Base-by-base conservation (phyloP, 1,284 basidiomycete genomes). In the Fomitiporia mediterranea region DNA sequence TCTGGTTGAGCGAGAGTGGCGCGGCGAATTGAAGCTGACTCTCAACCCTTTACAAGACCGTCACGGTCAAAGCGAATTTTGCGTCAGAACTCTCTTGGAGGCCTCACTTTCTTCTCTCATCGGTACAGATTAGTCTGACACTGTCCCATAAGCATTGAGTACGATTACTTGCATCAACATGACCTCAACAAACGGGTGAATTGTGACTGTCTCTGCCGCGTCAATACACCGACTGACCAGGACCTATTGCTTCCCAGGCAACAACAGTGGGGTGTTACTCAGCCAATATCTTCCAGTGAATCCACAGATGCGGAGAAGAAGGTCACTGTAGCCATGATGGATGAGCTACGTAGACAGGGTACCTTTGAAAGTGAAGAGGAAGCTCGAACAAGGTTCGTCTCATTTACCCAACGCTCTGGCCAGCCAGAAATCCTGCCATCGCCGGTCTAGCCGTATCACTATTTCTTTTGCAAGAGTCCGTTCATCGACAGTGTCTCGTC, bases 331-430 rank as follows among this genome's bases (percentile, higher is more conserved):
- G 87, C 88, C 35, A 78, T 95, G 61, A 89, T 93, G 87, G 86
- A 91, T 54, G 96, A 99, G 71, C 80, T 99, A 13, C 81, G 86
- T 64, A 76, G 81, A 53, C 88, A 97, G 67, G 88, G 90, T 58
- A 89, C 88, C 11, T 97, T 98, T 70, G 96, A 98, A 73, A 86
- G 79, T 44, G 88, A 94, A 62, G 89, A 94, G 56, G 95, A 98
- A 70, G 81, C 91, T 32, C 84, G 88, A 70, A 86, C 84, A 60
- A 87, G 96, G 95, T 95, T 68, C 75, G 88, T 72, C 53, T 44
- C 67, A 64, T 62, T 57, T 52, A 55, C 48, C 55, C 55, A 63
- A 35, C 25, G 23, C 17, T 55, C 48, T 32, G 27, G 25, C 27
- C 21, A 27, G 9, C 44, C 44, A 30, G 44, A 32, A 4, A 28